A percentile compares a stretch with the other conserved stretches of the same genome.
These are phyloP conservation scores for Cladorrhinum sp. DNA, from an alignment of 2,329 filamentous ascomycete species.

Conservation along the genomic window DNA sequence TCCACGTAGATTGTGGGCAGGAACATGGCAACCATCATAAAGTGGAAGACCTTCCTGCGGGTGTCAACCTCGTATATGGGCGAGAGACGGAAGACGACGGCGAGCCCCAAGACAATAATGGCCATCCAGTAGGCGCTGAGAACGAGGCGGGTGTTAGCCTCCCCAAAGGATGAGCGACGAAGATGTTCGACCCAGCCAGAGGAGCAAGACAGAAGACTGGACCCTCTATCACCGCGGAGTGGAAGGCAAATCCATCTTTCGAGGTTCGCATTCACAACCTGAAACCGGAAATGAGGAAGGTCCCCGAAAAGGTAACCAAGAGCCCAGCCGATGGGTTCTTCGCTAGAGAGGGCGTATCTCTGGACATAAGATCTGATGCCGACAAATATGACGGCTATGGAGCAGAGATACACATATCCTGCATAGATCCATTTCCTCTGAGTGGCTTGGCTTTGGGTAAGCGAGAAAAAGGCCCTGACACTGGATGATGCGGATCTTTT, in stretches of 20 bases:
- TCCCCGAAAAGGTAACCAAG: constrained; percentile 86
- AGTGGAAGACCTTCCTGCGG: constrained; percentile 93
- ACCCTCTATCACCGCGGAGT: constrained; percentile 31
- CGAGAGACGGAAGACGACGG: constrained; percentile 71
- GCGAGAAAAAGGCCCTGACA: constrained; percentile 69
- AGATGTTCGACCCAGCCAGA: constrained; percentile 62
- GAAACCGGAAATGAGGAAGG: constrained; percentile 65
- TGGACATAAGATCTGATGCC: constrained; percentile 70
- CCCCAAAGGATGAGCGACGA: constrained; percentile 64
- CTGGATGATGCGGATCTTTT: constrained; percentile 64
- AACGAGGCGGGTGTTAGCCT: constrained; percentile 76
- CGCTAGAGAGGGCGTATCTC: constrained; percentile 61
- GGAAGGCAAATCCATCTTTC: constrained; percentile 76
- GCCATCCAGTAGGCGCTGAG: constrained; percentile 70
- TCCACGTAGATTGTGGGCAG: constrained; percentile 84
- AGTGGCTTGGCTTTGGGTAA: constrained; percentile 75
- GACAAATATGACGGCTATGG: constrained; percentile 63
- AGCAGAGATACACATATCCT: constrained; percentile 67
- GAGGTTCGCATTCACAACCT: constrained; percentile 65
- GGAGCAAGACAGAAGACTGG: constrained; percentile 28
- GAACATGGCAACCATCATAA: constrained; percentile 97
- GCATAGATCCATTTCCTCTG: constrained; percentile 83
- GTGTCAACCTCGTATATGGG: constrained; percentile 88
- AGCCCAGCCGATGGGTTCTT: constrained; percentile 90
- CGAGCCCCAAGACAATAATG: constrained; percentile 68